Evolutionary conservation across 2,329 filamentous ascomycete species (phyloP), one percentile per base, ranked within the genome.

Genomic region (Ophiostoma quercus): DNA sequence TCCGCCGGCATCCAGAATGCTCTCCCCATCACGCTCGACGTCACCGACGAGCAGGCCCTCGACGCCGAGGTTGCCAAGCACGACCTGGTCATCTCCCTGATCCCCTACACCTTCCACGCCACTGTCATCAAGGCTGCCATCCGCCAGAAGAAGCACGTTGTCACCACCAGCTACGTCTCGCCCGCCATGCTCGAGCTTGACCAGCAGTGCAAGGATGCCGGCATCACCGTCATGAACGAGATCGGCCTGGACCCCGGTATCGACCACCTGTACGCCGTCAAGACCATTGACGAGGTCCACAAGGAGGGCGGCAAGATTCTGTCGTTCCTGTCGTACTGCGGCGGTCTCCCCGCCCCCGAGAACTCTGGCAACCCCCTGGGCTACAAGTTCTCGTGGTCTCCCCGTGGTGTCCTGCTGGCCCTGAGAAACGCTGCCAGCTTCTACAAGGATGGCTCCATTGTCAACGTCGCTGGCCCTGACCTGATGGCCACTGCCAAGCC

Each of bases 151-250:
- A 97, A 94, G 86, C 84, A 98, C 83, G 93, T 98, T 72, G 94
- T 98, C 77, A 97, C 94, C 71, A 97, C 94, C 39, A 92, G 88
- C 74, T 98, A 98, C 78, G 91, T 97, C 74, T 96, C 92, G 4
- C 92, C 92, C 3, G 92, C 92, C 74, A 97, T 97, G 93, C 81
- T 90, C 82, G 94, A 94, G 83, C 88, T 98, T 67, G 90, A 97
- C 76, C 84, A 88, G 76, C 83, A 90, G 75, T 88, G 86, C 79
- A 96, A 97, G 85, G 91, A 90, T 73, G 94, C 94, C 22, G 94
- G 93, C 72, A 97, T 97, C 78, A 96, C 92, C 12, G 94, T 97
- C 78, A 94, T 97, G 91, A 97, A 98, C 82, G 94, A 98, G 86
- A 96, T 96, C 77, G 92, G 92, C 73, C 77, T 91, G 62, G 89